Percentiles rank a stretch among this genome's conserved stretches.
Conservation (phyloP, 2,329 filamentous ascomycete genomes). For the Ciborinia camelliae region DNA sequence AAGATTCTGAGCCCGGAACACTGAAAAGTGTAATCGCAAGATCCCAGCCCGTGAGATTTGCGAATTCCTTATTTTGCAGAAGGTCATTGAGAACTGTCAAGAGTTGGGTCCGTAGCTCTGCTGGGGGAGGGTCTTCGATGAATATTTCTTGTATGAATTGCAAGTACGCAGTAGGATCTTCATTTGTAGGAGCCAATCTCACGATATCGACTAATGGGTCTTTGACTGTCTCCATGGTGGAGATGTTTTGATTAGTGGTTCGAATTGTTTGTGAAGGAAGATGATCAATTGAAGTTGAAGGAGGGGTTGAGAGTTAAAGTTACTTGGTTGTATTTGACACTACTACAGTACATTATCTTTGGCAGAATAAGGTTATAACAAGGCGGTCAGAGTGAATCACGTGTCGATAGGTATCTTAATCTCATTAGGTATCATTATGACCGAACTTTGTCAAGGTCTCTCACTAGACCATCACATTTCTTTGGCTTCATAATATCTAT, state of each 20-base stretch:
- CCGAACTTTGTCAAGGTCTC: no score
- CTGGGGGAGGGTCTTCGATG: not conserved
- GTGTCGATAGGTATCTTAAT: no score
- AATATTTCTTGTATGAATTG: not conserved
- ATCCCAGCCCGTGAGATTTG: slow-evolving; percentile 80
- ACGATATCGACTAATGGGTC: not conserved
- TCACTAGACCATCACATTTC: no score
- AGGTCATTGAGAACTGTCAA: slow-evolving; percentile 66
- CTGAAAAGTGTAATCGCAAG: slow-evolving; percentile 71
- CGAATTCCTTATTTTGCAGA: slow-evolving; percentile 63
- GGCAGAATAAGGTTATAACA: not conserved
- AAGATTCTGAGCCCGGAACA: slow-evolving; percentile 64
- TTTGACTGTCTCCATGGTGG: not conserved
- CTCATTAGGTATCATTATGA: no score
- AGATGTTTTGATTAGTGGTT: not conserved
- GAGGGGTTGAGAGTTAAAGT: not conserved
- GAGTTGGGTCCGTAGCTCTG: slow-evolving; percentile 33
- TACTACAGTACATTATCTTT: no score
- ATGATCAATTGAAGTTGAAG: not conserved
- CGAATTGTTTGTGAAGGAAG: not conserved
- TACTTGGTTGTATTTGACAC: no score
- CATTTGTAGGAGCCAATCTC: not conserved
- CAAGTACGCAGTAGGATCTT: not conserved
- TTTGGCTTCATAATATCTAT: no score
- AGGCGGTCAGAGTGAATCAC: not conserved